These are phyloP conservation scores for Candida labiduridarum DNA, from an alignment of 1,139 yeast species.

Conservation along the genomic window DNA sequence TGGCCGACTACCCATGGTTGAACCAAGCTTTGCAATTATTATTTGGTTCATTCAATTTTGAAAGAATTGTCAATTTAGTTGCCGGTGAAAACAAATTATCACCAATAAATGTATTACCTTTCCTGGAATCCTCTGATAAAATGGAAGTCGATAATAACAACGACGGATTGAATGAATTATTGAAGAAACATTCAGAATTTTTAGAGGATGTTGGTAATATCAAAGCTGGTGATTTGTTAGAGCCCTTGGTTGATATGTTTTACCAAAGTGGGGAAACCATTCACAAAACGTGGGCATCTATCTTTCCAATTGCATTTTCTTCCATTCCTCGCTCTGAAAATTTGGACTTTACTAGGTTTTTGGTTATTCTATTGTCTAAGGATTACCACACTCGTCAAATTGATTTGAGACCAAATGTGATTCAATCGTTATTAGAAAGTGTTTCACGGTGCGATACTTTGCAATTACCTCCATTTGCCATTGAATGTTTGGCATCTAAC, in stretches of 20 bases:
- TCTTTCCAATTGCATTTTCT: slow-evolving; percentile 80
- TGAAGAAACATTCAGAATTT: slow-evolving; percentile 55
- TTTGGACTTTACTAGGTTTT: slow-evolving; percentile 77
- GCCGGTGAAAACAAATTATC: slow-evolving; percentile 58
- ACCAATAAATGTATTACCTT: slow-evolving; percentile 50
- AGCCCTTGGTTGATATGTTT: slow-evolving; percentile 78
- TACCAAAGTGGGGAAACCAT: slow-evolving; percentile 81
- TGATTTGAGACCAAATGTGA: slow-evolving; percentile 83
- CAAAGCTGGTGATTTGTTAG: slow-evolving; percentile 60
- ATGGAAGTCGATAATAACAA: slow-evolving; percentile 34
- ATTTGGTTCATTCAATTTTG: slow-evolving; percentile 72
- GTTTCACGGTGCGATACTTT: slow-evolving; percentile 70
- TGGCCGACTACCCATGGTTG: slow-evolving; percentile 93
- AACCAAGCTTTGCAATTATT: slow-evolving; percentile 90
- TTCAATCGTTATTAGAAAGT: slow-evolving; percentile 83
- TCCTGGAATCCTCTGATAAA: slow-evolving; percentile 22
- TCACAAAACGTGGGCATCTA: slow-evolving; percentile 79
- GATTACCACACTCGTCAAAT: slow-evolving; percentile 92
- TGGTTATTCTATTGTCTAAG: slow-evolving; percentile 79
- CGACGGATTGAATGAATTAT: slow-evolving; percentile 33
- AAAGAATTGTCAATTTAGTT: slow-evolving; percentile 46
- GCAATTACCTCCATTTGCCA: slow-evolving; percentile 91
- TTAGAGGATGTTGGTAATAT: slow-evolving; percentile 46
- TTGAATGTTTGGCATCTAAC: slow-evolving; percentile 84
- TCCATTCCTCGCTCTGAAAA: slow-evolving; percentile 79